Evolutionary conservation across 805 yeast genomes (phyloP).

Genomic region (Yamadazyma takamatsuzukensis): DNA sequence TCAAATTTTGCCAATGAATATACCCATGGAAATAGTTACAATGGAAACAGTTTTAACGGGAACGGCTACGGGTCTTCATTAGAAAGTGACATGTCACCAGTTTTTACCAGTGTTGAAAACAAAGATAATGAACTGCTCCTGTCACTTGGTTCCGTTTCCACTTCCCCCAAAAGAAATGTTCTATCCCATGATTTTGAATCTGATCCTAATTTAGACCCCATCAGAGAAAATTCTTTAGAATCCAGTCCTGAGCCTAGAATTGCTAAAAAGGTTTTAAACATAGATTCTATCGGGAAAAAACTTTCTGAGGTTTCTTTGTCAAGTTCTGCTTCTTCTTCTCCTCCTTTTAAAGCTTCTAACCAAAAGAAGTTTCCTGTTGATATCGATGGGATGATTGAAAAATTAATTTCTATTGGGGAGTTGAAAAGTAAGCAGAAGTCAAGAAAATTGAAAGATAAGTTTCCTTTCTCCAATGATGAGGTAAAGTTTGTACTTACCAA

Average conservation of each 20-base stretch:
- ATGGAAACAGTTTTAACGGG: neutral
- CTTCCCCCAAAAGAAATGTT: conserved; percentile 6
- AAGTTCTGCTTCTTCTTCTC: conserved; percentile 12
- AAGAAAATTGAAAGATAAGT: conserved; percentile 36
- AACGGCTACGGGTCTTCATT: conserved; percentile 32
- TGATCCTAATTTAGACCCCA: conserved; percentile 22
- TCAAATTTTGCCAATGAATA: conserved; percentile 1
- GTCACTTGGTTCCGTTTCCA: conserved; percentile 26
- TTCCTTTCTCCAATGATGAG: conserved; percentile 51
- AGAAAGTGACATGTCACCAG: conserved; percentile 42
- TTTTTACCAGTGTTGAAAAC: conserved; percentile 28
- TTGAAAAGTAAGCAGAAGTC: conserved; percentile 14
- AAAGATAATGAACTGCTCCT: conserved; percentile 37
- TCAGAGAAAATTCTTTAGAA: conserved; percentile 31
- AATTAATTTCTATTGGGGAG: conserved; percentile 49
- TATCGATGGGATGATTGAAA: conserved; percentile 61
- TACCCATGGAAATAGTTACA: neutral
- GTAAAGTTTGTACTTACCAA: conserved; percentile 54
- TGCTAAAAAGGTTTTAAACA: conserved; percentile 1
- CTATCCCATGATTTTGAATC: conserved; percentile 3
- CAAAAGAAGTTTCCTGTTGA: conserved; percentile 32
- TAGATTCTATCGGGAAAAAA: conserved; percentile 3
- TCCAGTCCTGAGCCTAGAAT: conserved; percentile 15
- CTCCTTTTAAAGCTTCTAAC: conserved; percentile 12
- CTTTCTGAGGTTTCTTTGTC: conserved; percentile 6